phyloP scores from a whole-genome alignment of 2,329 filamentous ascomycete genomes.

The Tolypocladium ophioglossoides region DNA sequence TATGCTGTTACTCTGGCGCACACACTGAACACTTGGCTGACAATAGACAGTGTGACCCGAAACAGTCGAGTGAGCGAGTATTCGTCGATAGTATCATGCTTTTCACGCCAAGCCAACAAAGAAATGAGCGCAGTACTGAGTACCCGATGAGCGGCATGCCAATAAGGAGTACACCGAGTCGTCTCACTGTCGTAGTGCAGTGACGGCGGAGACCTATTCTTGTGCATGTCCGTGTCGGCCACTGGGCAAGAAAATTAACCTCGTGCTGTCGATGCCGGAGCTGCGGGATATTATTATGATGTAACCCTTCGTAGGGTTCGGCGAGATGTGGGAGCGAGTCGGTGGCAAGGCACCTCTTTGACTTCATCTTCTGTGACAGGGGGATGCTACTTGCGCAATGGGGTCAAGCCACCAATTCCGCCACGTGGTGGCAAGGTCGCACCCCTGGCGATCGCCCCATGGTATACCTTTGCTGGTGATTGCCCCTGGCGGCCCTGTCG shows the following conservation, averaged over 20 bases:
- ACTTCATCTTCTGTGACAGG: too few species aligned
- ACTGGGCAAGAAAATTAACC: not conserved
- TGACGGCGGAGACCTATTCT: not conserved
- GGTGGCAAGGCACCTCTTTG: not conserved
- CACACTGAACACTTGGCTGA: not conserved
- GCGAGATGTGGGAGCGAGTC: not conserved
- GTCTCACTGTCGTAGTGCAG: not conserved
- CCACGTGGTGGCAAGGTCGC: not conserved
- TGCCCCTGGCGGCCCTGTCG: not conserved
- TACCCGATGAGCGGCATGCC: not conserved
- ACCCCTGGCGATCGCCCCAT: not conserved
- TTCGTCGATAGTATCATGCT: too few species aligned
- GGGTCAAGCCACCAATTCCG: not conserved
- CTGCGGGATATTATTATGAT: not conserved
- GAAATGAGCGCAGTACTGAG: not conserved
- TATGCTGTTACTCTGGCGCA: not conserved
- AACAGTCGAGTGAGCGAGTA: not conserved
- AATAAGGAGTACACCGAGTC: not conserved
- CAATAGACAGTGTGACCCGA: not conserved
- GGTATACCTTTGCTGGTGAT: not conserved
- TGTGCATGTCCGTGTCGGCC: not conserved
- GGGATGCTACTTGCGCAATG: not conserved
- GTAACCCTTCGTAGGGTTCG: not conserved
- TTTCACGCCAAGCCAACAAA: not conserved
- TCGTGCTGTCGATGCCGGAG: not conserved